Evolutionary conservation across 202 grass and related monocot species (phyloP), one percentile per base, ranked within the genome.

Genomic region (Musa balbisiana): DNA sequence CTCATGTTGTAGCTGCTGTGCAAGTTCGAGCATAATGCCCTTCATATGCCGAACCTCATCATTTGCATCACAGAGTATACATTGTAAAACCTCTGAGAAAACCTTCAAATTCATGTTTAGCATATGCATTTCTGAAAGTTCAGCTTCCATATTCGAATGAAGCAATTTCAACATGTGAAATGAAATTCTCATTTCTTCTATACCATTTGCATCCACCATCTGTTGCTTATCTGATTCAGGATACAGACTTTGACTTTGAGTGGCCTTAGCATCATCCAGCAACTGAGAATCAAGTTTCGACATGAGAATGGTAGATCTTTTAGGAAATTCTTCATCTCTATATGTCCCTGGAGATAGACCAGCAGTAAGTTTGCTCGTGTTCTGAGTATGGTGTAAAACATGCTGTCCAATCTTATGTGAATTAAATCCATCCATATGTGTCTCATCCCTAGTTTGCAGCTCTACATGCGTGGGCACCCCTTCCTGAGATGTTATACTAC

Each of bases 81-180:
- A 85, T 4, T 82, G 73, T 86, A 99, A 79, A 78, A 90, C 66
- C 52, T 92, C 89, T 8, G 91, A 99, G 67, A 95, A 99, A 82
- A 95, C 78, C 73, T 90, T 78, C 78, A 82, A 82, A 76, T 99
- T 79, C 13, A 99, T 84, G 51, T 82, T 92, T 26, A 69, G 51
- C 62, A 76, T 55, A 84, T 83, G 88, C 54, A 82, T 84, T 73
- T 88, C 83, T 75, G 87, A 82, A 83, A 88, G 62, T 67, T 99
- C 91, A 76, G 73, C 83, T 76, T 98, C 95, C 69, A 56, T 66
- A 75, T 74, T 13, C 26, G 54, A 79, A 74, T 67, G 69, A 71
- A 72, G 22, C 23, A 66, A 62, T 78, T 87, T 82, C 29, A 51
- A 53, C 58, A 54, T 51, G 24, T 75, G 55, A 25, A 75, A 29